Evolutionary conservation across 345 rosid genomes (phyloP).

Genomic region (Noccaea caerulescens): DNA sequence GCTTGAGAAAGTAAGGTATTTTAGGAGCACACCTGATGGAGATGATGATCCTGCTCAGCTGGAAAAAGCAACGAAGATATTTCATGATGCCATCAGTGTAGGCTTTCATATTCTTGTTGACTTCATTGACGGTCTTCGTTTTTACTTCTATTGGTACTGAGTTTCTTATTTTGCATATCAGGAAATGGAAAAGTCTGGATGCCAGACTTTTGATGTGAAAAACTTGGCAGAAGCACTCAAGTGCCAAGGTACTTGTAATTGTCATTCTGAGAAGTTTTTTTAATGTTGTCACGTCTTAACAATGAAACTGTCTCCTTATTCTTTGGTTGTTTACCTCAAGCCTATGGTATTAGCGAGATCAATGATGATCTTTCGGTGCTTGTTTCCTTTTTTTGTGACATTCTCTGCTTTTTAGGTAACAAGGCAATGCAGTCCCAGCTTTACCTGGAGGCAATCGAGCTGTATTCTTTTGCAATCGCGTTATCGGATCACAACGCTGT

Average conservation of each 20-base stretch:
- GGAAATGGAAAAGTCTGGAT: conserved; percentile 82
- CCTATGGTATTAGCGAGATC: neutral
- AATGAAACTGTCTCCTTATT: neutral
- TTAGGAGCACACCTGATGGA: conserved; percentile 58
- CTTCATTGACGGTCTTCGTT: neutral
- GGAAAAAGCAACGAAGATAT: conserved; percentile 70
- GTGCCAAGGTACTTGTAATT: conserved; percentile 61
- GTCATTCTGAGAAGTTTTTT: conserved; percentile 5
- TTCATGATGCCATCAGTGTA: conserved; percentile 77
- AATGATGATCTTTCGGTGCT: neutral
- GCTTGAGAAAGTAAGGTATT: conserved; percentile 70
- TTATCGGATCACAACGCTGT: conserved; percentile 70
- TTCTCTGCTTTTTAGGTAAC: conserved; percentile 64
- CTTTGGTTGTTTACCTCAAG: conserved; percentile 4
- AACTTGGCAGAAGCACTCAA: conserved; percentile 75
- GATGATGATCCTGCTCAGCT: conserved; percentile 68
- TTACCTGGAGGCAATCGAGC: conserved; percentile 71
- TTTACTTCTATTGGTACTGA: conserved; percentile 7
- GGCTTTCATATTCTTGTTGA: conserved; percentile 14
- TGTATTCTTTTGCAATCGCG: conserved; percentile 77
- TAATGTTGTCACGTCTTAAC: neutral
- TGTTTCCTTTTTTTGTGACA: neutral
- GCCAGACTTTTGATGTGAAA: conserved; percentile 52
- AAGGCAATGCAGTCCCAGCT: conserved; percentile 71
- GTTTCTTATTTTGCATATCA: conserved; percentile 40